Base-by-base conservation (phyloP, 352 stramenopile species). In the Globisporangium paddicum region DNA sequence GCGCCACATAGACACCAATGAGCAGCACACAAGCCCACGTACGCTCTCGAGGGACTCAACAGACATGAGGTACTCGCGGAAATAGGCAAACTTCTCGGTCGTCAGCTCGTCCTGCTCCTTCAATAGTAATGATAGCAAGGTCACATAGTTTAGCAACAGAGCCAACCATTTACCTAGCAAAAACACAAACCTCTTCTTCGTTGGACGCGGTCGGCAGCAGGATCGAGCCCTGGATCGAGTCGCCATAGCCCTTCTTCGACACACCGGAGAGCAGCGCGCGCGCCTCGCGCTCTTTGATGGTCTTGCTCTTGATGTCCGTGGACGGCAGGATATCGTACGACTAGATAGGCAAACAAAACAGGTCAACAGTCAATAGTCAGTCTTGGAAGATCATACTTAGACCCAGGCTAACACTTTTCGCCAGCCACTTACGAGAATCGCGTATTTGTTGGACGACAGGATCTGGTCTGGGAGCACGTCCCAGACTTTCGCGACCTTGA, bases 261-360 rank as follows among this genome's bases (percentile, higher is more conserved):
- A 94, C 72, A 19, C 81, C 84, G 21, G 79, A 90, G 21, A 94
- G 67, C 46, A 94, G 32, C 35, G 85, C 82, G 55, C 79, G 85
- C 35, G 74, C 75, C 44, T 94, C 85, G 50, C 78, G 74, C 21
- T 82, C 79, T n/a, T 68, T 67, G 37, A 91, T 82, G 45, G 63
- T 82, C 63, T 89, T 89, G 60, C 74, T 83, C 38, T 89, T 88
- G 47, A 90, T 62, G 64, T 94, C 85, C 55, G 82, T 78, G 19
- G 85, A 94, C 46, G 85, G 85, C 50, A 94, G 58, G 42, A 94
- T 82, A 75, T 94, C 85, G 65, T 94, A 94, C 52, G 82, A 91
- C 83, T 92, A 50, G 13, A 60, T 21, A 13, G 21, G 41, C 23
- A 40, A 10, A 47, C 19, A 51, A n/a, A 26, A n/a, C n/a, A n/a